Conservation (phyloP, 1,139 yeast genomes). For the Lizanozyma gosingica region DNA sequence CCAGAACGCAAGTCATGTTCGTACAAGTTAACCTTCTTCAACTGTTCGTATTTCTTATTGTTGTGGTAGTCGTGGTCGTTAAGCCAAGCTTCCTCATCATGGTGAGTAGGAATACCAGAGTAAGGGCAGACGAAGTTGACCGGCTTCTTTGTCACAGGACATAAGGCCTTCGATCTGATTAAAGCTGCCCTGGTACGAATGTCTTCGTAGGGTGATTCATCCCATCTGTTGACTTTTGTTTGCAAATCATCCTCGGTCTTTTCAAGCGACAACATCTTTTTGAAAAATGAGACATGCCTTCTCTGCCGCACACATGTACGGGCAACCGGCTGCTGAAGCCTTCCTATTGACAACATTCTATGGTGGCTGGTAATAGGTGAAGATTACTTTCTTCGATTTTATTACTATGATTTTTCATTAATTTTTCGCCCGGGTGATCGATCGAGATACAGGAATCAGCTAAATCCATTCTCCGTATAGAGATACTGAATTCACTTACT, state of each 20-base stretch:
- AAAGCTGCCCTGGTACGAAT: constrained; percentile 86
- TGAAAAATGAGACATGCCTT: background rate
- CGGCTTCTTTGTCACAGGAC: constrained; percentile 81
- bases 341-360: no score
- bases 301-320: background rate
- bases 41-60: constrained; percentile 55
- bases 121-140: constrained; percentile 84
- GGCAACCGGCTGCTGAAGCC: background rate
- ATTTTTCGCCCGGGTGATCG: no score
- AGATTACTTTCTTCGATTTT: no score
- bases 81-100: constrained; percentile 83
- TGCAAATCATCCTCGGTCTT: background rate
- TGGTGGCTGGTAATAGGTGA: no score
- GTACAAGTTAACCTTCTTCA: constrained; percentile 81
- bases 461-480: no score
- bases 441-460: no score
- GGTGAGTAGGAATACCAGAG: constrained; percentile 96
- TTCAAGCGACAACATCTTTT: background rate
- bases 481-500: no score
- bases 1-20: constrained; percentile 95
- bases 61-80: constrained; percentile 66
- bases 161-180: constrained; percentile 77
- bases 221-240: constrained; percentile 60
- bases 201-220: constrained; percentile 82
- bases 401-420: no score